Evolutionary conservation across 2,329 filamentous ascomycete species (phyloP).

Genomic region (Colletotrichum cuscutae): DNA sequence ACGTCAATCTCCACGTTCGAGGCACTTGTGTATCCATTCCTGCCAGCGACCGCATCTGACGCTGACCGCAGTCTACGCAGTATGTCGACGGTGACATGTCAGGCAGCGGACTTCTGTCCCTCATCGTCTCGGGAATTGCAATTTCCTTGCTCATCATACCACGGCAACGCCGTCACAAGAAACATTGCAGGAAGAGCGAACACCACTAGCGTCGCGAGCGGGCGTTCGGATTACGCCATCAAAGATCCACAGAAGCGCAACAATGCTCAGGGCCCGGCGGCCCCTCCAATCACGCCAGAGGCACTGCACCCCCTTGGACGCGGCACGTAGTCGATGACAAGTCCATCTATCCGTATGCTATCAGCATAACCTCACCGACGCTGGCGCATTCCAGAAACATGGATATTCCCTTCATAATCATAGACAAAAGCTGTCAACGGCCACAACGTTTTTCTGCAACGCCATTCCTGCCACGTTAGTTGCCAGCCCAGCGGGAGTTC

Average conservation of each 20-base stretch:
- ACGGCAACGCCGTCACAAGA: slow-evolving; percentile 12
- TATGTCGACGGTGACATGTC: background rate
- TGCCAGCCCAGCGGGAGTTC: slow-evolving; percentile 7
- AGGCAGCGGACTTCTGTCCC: background rate
- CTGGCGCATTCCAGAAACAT: slow-evolving; percentile 2
- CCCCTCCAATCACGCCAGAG: slow-evolving; percentile 18
- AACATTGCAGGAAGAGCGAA: slow-evolving; percentile 17
- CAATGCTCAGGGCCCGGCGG: slow-evolving; percentile 1
- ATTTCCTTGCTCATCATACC: background rate
- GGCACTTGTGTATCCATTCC: background rate
- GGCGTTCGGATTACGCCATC: slow-evolving; percentile 25
- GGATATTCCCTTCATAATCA: slow-evolving; percentile 3
- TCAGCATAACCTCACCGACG: background rate
- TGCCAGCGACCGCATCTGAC: background rate
- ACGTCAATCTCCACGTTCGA: background rate
- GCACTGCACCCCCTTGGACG: background rate
- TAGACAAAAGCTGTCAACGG: background rate
- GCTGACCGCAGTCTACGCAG: background rate
- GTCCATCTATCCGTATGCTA: slow-evolving; percentile 12
- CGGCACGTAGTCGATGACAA: slow-evolving; percentile 15
- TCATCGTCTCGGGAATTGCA: slow-evolving; percentile 5
- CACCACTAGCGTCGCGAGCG: slow-evolving; percentile 23
- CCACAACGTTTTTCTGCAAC: slow-evolving; percentile 6
- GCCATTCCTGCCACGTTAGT: slow-evolving; percentile 14
- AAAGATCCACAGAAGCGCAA: background rate